These are phyloP conservation scores for Malassezia obtusa DNA, from an alignment of 1,284 basidiomycete species.

Conservation along the genomic window DNA sequence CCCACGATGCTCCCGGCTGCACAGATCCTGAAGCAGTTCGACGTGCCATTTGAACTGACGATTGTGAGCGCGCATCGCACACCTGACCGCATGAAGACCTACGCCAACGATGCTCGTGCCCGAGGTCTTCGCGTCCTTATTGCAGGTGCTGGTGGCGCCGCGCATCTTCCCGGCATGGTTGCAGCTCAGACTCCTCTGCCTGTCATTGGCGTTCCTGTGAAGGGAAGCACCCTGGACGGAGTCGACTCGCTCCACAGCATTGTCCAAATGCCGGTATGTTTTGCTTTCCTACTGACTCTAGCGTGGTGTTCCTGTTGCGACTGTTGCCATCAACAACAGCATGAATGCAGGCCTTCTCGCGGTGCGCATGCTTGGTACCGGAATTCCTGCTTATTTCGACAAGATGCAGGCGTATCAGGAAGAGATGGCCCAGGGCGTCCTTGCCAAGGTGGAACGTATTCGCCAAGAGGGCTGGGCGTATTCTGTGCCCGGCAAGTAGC, in stretches of 20 bases:
- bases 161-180: constrained; percentile 96
- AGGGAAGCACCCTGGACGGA: constrained; percentile 83
- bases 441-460: constrained; percentile 69
- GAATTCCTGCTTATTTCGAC: constrained; percentile 59
- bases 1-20: constrained; percentile 85
- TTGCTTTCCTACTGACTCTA: constrained; percentile 50
- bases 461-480: constrained; percentile 73
- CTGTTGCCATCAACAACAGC: constrained; percentile 91
- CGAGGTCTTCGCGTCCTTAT: constrained; percentile 73
- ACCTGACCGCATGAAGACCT: constrained; percentile 72
- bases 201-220: constrained; percentile 93
- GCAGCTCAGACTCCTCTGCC: constrained; percentile 85
- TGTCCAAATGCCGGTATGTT: constrained; percentile 76
- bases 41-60: constrained; percentile 81
- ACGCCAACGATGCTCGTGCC: constrained; percentile 65
- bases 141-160: constrained; percentile 91
- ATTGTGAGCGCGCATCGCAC: constrained; percentile 96
- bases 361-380: constrained; percentile 67
- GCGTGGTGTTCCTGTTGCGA: constrained; percentile 89
- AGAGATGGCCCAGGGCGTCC: constrained; percentile 68
- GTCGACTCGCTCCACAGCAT: constrained; percentile 94
- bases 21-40: constrained; percentile 69
- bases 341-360: constrained; percentile 89
- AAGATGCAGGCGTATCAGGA: constrained; percentile 70
- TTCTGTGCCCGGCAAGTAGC: constrained; percentile 12